Percentiles rank a stretch among this genome's conserved stretches.
Evolutionary conservation across 2,329 filamentous ascomycete genomes (phyloP).

Genomic region (Parascedosporium putredinis): DNA sequence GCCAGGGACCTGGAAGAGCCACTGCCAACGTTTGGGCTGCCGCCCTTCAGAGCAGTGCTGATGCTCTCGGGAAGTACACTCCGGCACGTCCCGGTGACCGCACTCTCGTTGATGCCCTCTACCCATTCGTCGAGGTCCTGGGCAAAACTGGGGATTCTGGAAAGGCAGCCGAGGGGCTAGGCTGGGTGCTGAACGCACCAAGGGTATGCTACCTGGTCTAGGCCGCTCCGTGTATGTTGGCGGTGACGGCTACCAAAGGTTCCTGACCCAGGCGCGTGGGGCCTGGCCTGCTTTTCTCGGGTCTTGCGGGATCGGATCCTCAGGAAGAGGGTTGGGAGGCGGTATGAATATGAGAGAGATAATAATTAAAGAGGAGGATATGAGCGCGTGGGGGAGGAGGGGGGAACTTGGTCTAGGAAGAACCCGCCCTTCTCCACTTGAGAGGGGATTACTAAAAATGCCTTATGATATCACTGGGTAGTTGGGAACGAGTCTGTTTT

Average conservation of each 20-base stretch:
- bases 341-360: conserved; percentile 12
- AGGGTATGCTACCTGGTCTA: conserved; percentile 83
- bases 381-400: too few species aligned
- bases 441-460: too few species aligned
- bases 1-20: conserved; percentile 27
- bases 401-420: too few species aligned
- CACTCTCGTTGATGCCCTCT: conserved; percentile 80
- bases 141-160: conserved; percentile 53
- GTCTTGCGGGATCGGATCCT: conserved; percentile 47
- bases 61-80: conserved; percentile 71
- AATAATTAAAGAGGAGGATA: too few species aligned
- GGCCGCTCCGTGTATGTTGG: conserved; percentile 43
- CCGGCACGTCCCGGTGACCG: conserved; percentile 82
- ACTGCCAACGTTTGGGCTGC: conserved; percentile 40
- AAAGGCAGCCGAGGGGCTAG: conserved; percentile 63
- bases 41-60: conserved; percentile 61
- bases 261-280: conserved; percentile 59
- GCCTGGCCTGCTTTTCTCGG: conserved; percentile 71
- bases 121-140: conserved; percentile 74
- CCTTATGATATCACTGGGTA: not conserved
- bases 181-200: conserved; percentile 71
- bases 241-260: conserved; percentile 36
- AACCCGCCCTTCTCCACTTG: too few species aligned
- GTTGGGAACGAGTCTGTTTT: not conserved
- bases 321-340: conserved; percentile 26